Percentiles rank a stretch among this genome's conserved stretches.
Evolutionary conservation across 371 early-diverging fungal genomes (phyloP).

Genomic region (Zancudomyces culisetae): DNA sequence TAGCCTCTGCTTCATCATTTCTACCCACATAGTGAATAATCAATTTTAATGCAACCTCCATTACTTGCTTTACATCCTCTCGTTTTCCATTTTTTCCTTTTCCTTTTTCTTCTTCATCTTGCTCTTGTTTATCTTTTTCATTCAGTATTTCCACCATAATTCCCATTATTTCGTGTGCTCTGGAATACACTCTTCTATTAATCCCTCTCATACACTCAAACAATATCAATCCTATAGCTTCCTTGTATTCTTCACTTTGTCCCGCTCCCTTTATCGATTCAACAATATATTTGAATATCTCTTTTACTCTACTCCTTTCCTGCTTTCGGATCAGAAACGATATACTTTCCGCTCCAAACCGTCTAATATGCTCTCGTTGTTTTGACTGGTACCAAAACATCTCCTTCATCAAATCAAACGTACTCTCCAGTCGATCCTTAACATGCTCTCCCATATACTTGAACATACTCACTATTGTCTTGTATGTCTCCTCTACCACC

Average conservation of each 20-base stretch:
- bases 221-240: no score
- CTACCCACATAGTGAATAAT: no score
- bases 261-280: neutral
- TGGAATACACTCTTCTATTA: conserved; percentile 10
- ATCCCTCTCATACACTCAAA: no score
- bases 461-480: conserved; percentile 73
- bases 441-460: conserved; percentile 63
- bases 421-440: conserved; percentile 38
- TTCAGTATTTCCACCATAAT: neutral
- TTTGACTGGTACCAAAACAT: conserved; percentile 42
- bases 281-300: neutral
- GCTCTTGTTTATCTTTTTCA: no score
- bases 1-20: no score
- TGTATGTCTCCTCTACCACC: conserved; percentile 66
- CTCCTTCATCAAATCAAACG: conserved; percentile 46
- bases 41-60: no score
- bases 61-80: no score
- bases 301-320: conserved; percentile 24
- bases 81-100: no score
- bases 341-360: conserved; percentile 81
- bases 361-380: conserved; percentile 54
- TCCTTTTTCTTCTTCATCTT: no score
- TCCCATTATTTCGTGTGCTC: neutral
- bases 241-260: no score
- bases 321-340: conserved; percentile 71